phyloP scores from a whole-genome alignment of 441 rosid species.

The Arabidopsis hybrid region DNA sequence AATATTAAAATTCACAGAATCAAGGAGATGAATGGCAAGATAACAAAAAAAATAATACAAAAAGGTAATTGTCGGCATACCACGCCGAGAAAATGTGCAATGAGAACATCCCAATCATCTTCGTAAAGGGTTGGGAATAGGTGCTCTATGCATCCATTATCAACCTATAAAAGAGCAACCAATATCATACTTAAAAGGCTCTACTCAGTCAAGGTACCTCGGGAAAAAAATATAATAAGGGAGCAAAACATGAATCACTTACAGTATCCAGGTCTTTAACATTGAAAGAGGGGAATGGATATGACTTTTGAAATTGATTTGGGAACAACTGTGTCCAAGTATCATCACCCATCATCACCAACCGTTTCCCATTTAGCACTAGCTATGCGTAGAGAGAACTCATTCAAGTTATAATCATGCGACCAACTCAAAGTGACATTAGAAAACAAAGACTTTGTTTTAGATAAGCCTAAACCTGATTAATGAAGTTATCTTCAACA shows the following conservation, averaged over 20 bases:
- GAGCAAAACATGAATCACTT: slow-evolving; percentile 36
- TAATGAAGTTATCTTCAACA: slow-evolving; percentile 85
- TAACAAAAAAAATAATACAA: slow-evolving; percentile 20
- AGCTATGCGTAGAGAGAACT: slow-evolving; percentile 52
- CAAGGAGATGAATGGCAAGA: slow-evolving; percentile 23
- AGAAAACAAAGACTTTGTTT: not conserved
- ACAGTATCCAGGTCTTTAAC: slow-evolving; percentile 95
- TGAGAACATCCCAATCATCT: slow-evolving; percentile 97
- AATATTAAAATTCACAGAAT: slow-evolving; percentile 6
- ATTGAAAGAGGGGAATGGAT: slow-evolving; percentile 95
- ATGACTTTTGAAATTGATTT: slow-evolving; percentile 77
- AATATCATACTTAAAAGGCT: slow-evolving; percentile 12
- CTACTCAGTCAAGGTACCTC: not conserved
- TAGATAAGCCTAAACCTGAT: slow-evolving; percentile 58
- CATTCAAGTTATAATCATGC: slow-evolving; percentile 10
- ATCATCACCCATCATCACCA: slow-evolving; percentile 98
- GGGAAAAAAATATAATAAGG: not conserved
- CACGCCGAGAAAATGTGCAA: slow-evolving; percentile 99
- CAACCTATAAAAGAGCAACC: slow-evolving; percentile 60
- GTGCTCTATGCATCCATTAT: slow-evolving; percentile 92
- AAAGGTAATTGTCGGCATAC: slow-evolving; percentile 49
- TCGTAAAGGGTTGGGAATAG: slow-evolving; percentile 72
- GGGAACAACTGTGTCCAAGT: slow-evolving; percentile 96
- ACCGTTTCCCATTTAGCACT: slow-evolving; percentile 80
- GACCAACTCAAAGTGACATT: not conserved